phyloP scores from a whole-genome alignment of 352 stramenopile species.

The Globisporangium carolinianum region DNA sequence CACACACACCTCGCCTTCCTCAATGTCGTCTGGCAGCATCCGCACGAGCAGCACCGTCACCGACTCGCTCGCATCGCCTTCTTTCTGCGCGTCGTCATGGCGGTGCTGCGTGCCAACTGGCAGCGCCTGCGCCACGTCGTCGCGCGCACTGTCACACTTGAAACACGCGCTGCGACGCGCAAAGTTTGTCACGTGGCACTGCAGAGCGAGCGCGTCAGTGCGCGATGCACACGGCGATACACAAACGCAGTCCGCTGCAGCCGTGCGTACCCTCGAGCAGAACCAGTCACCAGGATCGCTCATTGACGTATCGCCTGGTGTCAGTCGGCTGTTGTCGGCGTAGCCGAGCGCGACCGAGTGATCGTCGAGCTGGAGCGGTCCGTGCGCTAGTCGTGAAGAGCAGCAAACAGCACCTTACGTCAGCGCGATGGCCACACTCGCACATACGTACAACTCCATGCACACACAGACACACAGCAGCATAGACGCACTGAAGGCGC shows the following conservation, averaged over 20 bases:
- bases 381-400: slow-evolving; percentile 23
- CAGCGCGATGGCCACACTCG: no score
- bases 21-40: slow-evolving; percentile 58
- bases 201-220: neutral
- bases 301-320: slow-evolving; percentile 68
- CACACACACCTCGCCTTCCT: slow-evolving; percentile 61
- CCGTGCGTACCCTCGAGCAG: neutral
- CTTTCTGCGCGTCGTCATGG: slow-evolving; percentile 1
- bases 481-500: slow-evolving; percentile 40
- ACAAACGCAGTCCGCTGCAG: neutral
- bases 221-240: neutral
- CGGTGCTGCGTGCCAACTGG: neutral
- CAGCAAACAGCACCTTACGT: neutral
- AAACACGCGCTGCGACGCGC: neutral
- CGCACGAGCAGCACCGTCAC: slow-evolving; percentile 65
- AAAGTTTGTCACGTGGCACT: slow-evolving; percentile 49
- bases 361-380: slow-evolving; percentile 46
- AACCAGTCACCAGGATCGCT: slow-evolving; percentile 9
- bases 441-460: no score
- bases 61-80: slow-evolving; percentile 16
- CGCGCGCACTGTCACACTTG: neutral
- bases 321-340: slow-evolving; percentile 17
- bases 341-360: slow-evolving; percentile 38
- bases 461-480: no score
- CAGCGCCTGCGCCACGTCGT: neutral